Evolutionary conservation across 1,284 basidiomycete species (phyloP).

Genomic region (Trichosporon sp.): DNA sequence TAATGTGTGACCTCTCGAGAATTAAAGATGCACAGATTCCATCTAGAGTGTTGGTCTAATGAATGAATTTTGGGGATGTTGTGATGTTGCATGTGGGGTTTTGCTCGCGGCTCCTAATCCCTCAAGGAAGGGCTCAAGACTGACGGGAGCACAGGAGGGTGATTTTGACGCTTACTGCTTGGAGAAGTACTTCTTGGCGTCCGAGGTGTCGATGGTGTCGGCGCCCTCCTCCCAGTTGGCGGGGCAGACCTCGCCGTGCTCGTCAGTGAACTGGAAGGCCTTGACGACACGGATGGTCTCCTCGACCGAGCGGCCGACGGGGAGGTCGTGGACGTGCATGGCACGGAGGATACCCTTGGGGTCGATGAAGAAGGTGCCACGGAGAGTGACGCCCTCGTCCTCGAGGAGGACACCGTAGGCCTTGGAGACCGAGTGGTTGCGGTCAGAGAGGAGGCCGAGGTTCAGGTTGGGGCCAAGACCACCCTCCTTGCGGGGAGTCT

Average conservation of each 20-base stretch:
- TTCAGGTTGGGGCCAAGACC: constrained; percentile 80
- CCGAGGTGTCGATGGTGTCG: constrained; percentile 44
- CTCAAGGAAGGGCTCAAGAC: not conserved
- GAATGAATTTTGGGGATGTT: not conserved
- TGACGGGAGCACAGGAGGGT: not conserved
- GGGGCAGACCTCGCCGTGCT: constrained; percentile 84
- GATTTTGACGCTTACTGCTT: constrained; percentile 44
- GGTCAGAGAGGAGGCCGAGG: constrained; percentile 58
- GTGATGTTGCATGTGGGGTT: not conserved
- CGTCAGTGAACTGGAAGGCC: constrained; percentile 73
- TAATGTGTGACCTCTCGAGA: not conserved
- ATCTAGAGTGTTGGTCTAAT: not conserved
- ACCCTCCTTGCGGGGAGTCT: constrained; percentile 69
- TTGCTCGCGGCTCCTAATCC: not conserved
- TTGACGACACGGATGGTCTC: constrained; percentile 82
- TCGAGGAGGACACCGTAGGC: constrained; percentile 81
- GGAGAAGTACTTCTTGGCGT: constrained; percentile 68
- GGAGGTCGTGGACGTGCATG: constrained; percentile 67
- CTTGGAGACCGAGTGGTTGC: constrained; percentile 48
- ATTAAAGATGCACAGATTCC: not conserved
- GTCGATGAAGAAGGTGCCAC: constrained; percentile 83
- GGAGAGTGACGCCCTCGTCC: constrained; percentile 75
- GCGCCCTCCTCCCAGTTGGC: constrained; percentile 63
- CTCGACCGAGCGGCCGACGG: constrained; percentile 83
- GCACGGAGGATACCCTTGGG: constrained; percentile 69